Base-by-base conservation (phyloP, 208 protist species). In the Leishmania lainsoni region DNA sequence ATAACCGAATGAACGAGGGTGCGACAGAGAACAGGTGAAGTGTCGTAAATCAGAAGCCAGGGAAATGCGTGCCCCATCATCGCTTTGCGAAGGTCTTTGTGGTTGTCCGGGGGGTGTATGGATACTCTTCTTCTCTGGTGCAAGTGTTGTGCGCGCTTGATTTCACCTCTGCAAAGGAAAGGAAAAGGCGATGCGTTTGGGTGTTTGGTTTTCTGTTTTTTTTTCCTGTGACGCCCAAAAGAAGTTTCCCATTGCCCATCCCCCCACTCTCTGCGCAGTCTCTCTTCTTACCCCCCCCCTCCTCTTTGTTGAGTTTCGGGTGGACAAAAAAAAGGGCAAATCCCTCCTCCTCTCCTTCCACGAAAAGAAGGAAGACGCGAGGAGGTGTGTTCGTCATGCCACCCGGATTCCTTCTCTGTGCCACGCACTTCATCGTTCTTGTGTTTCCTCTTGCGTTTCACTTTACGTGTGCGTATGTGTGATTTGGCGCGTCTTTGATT, bases 191-290 rank as follows among this genome's bases (percentile, higher is more conserved):
- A 20, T 12, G 35, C n/a, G 14, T 12, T 39, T 22, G 35, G 12
- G 0, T 45, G 14, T 45, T 17, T 39, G 26, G 61, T 68, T 8
- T 8, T 48, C 35, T 45, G 3, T 48, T 14, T 45, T 45, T 48
- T 14, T 45, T 45, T 3, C 29, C 10, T 42, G 65, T 12, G 9
- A 6, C 35, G 35, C 45, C 26, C 29, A 32, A 22, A 8, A 61
- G 8, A 51, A 51, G 29, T 52, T 56, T 26, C 9, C 73, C n/a
- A 8, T 56, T 78, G 10, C 54, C 22, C 49, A 17, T 83, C 66
- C 29, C 42, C 39, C 39, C 56, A 74, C 70, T 80, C 78, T 78
- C 81, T 83, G 74, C 76, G 56, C n/a, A 61, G 52, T 39, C 75
- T 72, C 9, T 32, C 29, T 32, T 76, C 45, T 49, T 39, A 9